Conservation (phyloP, 352 stramenopile species). For the Globisporangium mamillatum region DNA sequence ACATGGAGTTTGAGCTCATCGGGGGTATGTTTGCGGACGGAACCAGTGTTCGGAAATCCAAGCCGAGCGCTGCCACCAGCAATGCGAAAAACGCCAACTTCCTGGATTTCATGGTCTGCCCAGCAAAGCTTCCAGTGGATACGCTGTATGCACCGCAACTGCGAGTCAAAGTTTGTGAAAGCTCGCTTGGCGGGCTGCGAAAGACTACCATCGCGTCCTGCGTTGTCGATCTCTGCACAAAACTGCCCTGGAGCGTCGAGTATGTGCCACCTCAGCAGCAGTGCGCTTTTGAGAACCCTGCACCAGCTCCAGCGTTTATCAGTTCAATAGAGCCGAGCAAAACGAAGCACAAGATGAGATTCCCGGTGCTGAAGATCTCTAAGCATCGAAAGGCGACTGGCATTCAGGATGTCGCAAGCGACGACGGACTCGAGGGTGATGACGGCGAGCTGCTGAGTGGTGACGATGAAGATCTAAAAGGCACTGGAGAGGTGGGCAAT, state of each 20-base stretch:
- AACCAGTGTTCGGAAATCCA: slow-evolving; percentile 38
- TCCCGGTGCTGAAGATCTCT: slow-evolving; percentile 1
- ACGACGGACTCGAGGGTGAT: not conserved
- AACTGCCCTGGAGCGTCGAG: slow-evolving; percentile 66
- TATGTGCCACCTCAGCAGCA: slow-evolving; percentile 37
- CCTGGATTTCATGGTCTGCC: slow-evolving; percentile 51
- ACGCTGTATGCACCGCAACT: slow-evolving; percentile 61
- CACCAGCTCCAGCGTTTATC: not conserved
- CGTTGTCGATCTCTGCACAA: slow-evolving; percentile 50
- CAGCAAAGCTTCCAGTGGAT: slow-evolving; percentile 55
- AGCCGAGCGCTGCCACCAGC: slow-evolving; percentile 26
- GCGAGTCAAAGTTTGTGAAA: slow-evolving; percentile 56
- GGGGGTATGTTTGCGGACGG: slow-evolving; percentile 50
- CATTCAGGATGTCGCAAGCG: slow-evolving; percentile 10
- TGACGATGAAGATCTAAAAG: not conserved
- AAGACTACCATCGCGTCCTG: slow-evolving; percentile 55
- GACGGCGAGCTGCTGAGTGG: slow-evolving; percentile 8
- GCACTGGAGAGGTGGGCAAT: slow-evolving; percentile 8
- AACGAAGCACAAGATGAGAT: not conserved
- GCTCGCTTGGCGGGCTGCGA: slow-evolving; percentile 49
- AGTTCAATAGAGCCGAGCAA: not conserved
- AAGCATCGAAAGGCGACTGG: slow-evolving; percentile 9
- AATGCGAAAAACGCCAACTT: slow-evolving; percentile 76
- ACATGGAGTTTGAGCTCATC: slow-evolving; percentile 69
- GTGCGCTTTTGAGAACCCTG: slow-evolving; percentile 47